Base-by-base conservation (phyloP, 352 stramenopile species). In the Globisporangium okanoganense region DNA sequence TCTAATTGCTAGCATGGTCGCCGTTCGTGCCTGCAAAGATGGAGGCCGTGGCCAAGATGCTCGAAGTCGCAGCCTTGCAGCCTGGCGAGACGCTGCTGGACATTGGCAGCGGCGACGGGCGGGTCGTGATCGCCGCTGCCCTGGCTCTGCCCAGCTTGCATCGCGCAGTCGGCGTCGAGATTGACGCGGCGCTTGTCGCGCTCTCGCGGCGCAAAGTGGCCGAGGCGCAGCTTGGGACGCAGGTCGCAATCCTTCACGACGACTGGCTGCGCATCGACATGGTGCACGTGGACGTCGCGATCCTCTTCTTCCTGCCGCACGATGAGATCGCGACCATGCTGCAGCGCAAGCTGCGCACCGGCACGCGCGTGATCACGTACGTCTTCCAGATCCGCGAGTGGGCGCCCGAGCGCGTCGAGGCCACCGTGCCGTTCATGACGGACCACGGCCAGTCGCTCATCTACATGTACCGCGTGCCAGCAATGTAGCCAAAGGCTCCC, bases 271-370 rank as follows among this genome's bases (percentile, higher is more conserved):
- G 74, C 12, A 51, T 86, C 12, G 70, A 85, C 33, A 73, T 88
- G 58, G 40, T 22, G 4, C 36, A 69, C 43, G 76, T 76, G 41
- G 77, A 85, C 53, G 67, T 86, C 6, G 75, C 82, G 12, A 70
- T 80, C 25, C 62, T 90, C 1, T 90, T 90, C 58, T 90, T 90
- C 59, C 61, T 90, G 12, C 81, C 81, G 7, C 81, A 88, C 25
- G 52, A 62, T 9, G 65, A 85, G 7, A 79, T 85, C 20, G 75
- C 75, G 7, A 12, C 24, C 4, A 58, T 64, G 29, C 55, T 88
- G 20, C 45, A 67, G 18, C 36, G 54, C 24, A 82, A 85, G 43
- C 61, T 87, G 12, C 56, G 64, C 0, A 49, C 73, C 0, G 81
- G 77, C 4, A 76, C 74, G 27, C 68, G 78, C 9, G 71, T 88